Base-by-base conservation (phyloP, 2,329 filamentous ascomycete genomes). In the Aureobasidium pullulans region DNA sequence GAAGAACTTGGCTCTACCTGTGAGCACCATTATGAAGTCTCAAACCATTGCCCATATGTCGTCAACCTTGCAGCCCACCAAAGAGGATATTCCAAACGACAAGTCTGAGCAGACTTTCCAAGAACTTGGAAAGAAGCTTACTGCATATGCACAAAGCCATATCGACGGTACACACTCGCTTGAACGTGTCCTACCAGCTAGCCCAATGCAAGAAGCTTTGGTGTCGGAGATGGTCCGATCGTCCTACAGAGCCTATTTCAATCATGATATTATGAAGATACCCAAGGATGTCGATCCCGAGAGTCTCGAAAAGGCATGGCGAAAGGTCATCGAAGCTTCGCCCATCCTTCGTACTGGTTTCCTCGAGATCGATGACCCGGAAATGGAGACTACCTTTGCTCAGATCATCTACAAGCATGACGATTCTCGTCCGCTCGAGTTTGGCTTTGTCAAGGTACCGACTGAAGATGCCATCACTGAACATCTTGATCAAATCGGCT, bases 161-260 rank as follows among this genome's bases (percentile, higher is more conserved):
- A 7, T 46, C 13, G 66, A 76, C 10, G 23, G 31, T 11, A 15
- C 34, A 6, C 2, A 15, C 7, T 31, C 36, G 31, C 66, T 86
- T 1, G 82, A 88, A 53, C 70, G 77, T 3, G 72, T 93, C 2
- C 73, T 94, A 2, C 91, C 91, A 0, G 81, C 87, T 0, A 96
- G 92, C 0, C 86, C 91, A 6, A 78, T 96, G 5, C 92, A 97
- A 72, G 90, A 96, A 70, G 86, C 87, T 1, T 90, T 96, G 84
- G 75, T 95, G 2, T 85, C 86, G 0, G 88, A 90, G 62, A 96
- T 96, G 88, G 64, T 90, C 0, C 78, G 83, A 15, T 94, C 90
- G 0, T 78, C 83, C 3, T 93, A 88, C 65, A 75, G 78, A 10
- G 81, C 85, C 63, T 97, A 97, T 69, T 95, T 90, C 76, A 96